phyloP scores from a whole-genome alignment of 1,139 yeast species.

The Debaryomyces udenii region DNA sequence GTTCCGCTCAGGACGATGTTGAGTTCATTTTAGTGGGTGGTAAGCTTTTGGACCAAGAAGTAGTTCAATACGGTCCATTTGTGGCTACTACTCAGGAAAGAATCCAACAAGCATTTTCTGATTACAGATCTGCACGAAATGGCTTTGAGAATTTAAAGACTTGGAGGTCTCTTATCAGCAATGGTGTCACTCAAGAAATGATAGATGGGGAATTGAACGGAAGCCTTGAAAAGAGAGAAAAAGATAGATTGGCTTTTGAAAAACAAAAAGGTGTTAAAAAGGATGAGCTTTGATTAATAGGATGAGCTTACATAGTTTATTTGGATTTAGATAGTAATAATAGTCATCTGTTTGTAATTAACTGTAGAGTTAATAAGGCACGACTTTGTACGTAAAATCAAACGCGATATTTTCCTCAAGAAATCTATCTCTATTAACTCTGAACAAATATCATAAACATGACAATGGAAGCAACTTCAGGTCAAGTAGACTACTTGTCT shows the following conservation, averaged over 20 bases:
- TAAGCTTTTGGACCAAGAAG: constrained; percentile 70
- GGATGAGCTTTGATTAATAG: constrained; percentile 20
- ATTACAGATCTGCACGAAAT: constrained; percentile 66
- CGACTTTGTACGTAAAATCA: constrained; percentile 2
- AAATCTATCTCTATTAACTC: neutral
- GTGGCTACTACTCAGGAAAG: constrained; percentile 68
- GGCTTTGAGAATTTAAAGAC: constrained; percentile 73
- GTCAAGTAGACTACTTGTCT: constrained; percentile 36
- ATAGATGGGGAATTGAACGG: constrained; percentile 44
- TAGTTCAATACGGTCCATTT: constrained; percentile 90
- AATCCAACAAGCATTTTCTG: constrained; percentile 68
- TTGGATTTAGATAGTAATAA: no score
- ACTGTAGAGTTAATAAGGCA: neutral
- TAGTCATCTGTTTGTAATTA: no score
- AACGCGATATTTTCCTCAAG: neutral
- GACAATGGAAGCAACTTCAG: constrained; percentile 39
- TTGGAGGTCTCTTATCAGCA: constrained; percentile 70
- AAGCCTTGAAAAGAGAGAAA: constrained; percentile 35
- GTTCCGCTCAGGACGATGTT: constrained; percentile 26
- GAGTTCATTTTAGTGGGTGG: constrained; percentile 79
- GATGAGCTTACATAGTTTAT: neutral
- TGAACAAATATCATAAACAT: constrained; percentile 16
- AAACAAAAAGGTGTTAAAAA: constrained; percentile 10
- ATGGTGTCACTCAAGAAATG: constrained; percentile 57
- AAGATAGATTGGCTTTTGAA: constrained; percentile 29